Evolutionary conservation across 805 yeast species (phyloP).

Genomic region (Sugiyamaella qingdaonensis): DNA sequence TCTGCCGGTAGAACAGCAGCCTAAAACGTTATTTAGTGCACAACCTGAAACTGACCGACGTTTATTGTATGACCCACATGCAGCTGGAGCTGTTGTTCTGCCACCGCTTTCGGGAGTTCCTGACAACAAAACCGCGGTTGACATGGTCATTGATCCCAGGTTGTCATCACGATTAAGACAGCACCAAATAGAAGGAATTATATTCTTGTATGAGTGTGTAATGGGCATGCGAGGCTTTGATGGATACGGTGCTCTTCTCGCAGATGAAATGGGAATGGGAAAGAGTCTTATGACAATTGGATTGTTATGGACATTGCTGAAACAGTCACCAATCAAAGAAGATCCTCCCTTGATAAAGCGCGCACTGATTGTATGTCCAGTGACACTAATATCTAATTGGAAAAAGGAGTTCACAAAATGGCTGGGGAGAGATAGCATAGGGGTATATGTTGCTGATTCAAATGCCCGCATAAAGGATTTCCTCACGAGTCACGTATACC

Average conservation of each 20-base stretch:
- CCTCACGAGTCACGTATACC: constrained; percentile 66
- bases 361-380: constrained; percentile 84
- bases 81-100: constrained; percentile 28
- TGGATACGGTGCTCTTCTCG: constrained; percentile 70
- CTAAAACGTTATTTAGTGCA: constrained; percentile 10
- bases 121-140: constrained; percentile 21
- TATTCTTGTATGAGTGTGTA: constrained; percentile 75
- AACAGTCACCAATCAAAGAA: constrained; percentile 32
- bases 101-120: constrained; percentile 22
- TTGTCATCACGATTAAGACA: constrained; percentile 49
- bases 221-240: constrained; percentile 55
- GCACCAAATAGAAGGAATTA: constrained; percentile 83
- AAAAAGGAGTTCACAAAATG: constrained; percentile 82
- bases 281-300: constrained; percentile 84
- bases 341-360: constrained; percentile 45
- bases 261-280: constrained; percentile 98
- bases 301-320: constrained; percentile 75
- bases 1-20: too few relatives aligned
- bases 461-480: constrained; percentile 58
- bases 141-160: constrained; percentile 38
- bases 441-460: constrained; percentile 56
- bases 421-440: constrained; percentile 63
- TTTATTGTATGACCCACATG: constrained; percentile 24
- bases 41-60: not conserved
- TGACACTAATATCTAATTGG: constrained; percentile 86